Base-by-base conservation (phyloP, 1,284 basidiomycete genomes). In the Xerocomus amazonicus region DNA sequence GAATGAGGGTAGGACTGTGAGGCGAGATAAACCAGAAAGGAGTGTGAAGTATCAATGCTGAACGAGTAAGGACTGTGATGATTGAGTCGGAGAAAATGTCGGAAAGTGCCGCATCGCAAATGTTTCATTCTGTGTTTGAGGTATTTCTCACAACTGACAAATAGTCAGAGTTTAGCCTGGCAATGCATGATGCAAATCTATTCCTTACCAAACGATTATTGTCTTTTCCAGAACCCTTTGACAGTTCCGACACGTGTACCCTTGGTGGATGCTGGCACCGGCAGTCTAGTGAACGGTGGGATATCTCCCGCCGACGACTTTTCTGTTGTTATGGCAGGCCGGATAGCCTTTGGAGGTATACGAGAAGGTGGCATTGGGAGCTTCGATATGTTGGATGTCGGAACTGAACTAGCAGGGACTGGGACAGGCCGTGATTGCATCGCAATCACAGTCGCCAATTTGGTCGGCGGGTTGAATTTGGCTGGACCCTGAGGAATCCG, bases 191-290 rank as follows among this genome's bases (percentile, higher is more conserved):
- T 4, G 6, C 2, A 0, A 39, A 51, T 58, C 55, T 47, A 61
- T 57, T 16, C 19, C 39, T 34, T 33, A 38, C 19, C 19, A 41
- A 32, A 23, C 17, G 29, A 47, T 47, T 40, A 63, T 34, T 58
- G 57, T 40, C 58, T 57, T 44, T 61, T 66, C 63, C 67, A 69
- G 53, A 69, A 67, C 17, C 63, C 67, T 33, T 44, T 69, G 45
- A 65, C 63, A 17, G 65, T 68, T 31, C 48, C 55, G 44, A 54
- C 52, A 14, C 65, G 66, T 4, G 44, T 16, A 9, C 36, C 43
- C 45, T 68, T 69, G 33, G 29, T 23, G 3, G 58, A 56, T 31
- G 62, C 52, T 38, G 59, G 55, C 50, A 64, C 54, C 14, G 65
- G 65, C 14, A 67, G n/a, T 39, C 48, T 61, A 9, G 63, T 59